Evolutionary conservation across 805 yeast species (phyloP), one percentile per base, ranked within the genome.

Genomic region (Teunomyces aglyptinius): DNA sequence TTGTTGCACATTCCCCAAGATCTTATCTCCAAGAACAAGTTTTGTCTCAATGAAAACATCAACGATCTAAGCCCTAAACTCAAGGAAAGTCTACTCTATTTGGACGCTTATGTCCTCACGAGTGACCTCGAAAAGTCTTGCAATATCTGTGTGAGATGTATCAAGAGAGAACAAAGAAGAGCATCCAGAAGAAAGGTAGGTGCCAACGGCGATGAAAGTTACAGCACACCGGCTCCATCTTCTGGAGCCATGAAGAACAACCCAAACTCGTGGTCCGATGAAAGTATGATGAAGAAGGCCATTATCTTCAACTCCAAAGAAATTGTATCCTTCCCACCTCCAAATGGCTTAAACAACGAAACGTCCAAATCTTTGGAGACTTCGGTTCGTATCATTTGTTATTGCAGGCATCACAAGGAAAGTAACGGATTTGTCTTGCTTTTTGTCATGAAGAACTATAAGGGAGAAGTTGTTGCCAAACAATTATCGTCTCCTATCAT

Each of bases 351-450:
- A 51, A 56, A 58, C 43, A 60, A 55, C 33, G 60, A 56, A 50
- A 38, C 60, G 47, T 51, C 59, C 12, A 76, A 74, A 52, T 61
- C 72, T 2, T 59, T 80, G 33, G 83, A 80, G 36, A 58, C 80
- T 28, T 66, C 78, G 31, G 80, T 96, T 19, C 80, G 99, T 65
- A 81, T 94, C 35, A 92, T 92, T 7, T 92, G 99, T 66, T 92
- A 94, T 64, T 94, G 98, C 68, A 81, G 98, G 53, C 99, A 94
- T 66, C 99, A 94, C 66, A 82, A 83, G 53, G 96, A 91, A 51
- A 72, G 83, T n/a, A 77, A 77, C 34, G 99, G 99, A 1, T 92
- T 91, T 71, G 82, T 81, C 58, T 70, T 87, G 33, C 67, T 88
- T 39, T 81, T 88, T 51, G 80, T 86, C 3, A 60, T 92, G 42